Evolutionary conservation across 2,329 filamentous ascomycete species (phyloP), one percentile per base, ranked within the genome.

Genomic region (Colletotrichum simmondsii): DNA sequence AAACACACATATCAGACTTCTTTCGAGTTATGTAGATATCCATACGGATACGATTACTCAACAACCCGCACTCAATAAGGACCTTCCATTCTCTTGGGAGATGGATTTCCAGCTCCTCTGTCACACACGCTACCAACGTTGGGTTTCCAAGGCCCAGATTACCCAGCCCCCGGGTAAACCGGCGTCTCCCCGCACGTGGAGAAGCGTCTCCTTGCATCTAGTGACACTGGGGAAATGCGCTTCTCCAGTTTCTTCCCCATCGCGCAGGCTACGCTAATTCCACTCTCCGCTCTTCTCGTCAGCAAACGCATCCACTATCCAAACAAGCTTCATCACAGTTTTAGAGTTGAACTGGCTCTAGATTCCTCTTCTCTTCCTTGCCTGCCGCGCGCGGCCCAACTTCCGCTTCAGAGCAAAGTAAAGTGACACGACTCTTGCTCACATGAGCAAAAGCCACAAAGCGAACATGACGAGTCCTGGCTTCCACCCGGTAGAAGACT

Each of bases 401-500:
- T 49, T 35, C 62, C 14, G 14, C 8, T 42, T 30, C 2, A 54
- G 67, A 42, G 37, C 11, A 35, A 35, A 12, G 32, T 35, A 6
- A n/a, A 37, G 19, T 35, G 16, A 1, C 14, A 19, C 49, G 62
- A 63, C 46, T 62, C 57, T 62, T 24, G 42, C 37, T 22, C n/a
- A 5, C 22, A 53, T 14, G 22, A n/a, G 11, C 16, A 8, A 32
- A 54, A 32, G 35, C 30, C n/a, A 28, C 42, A n/a, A 19, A 24
- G 56, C 7, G 52, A 57, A 30, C 10, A 3, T n/a, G 42, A 1
- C 32, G 32, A 35, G 32, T 22, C 52, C 61, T 71, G 71, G 30
- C 30, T 52, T 30, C 53, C 30, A 30, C 12, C 30, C 52, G 71
- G 71, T 16, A n/a, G 52, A 71, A 71, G 30, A 54, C 67, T 73